Evolutionary conservation across 1,284 basidiomycete genomes (phyloP), one percentile per base, ranked within the genome.

Genomic region (Cystobasidium sp.): DNA sequence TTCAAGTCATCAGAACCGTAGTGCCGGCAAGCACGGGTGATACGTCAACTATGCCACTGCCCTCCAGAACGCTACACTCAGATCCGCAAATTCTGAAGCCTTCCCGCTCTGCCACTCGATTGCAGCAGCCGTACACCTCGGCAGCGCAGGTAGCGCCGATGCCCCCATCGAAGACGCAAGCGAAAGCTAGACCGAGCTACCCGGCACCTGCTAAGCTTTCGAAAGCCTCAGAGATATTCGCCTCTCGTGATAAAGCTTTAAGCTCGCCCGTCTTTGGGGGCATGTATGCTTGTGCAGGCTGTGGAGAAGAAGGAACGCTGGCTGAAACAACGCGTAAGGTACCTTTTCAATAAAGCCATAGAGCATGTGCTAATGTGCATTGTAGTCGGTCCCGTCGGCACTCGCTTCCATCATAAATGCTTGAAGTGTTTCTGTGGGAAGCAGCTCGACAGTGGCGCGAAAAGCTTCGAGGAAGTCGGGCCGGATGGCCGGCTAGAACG

Each of bases 371-470:
- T 41, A 22, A 9, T 4, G 9, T 10, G 14, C 3, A 8, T 22
- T 6, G 12, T 43, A 73, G 70, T 73, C n/a, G 70, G 70, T 51
- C 70, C 70, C 14, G 63, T 73, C 16, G 70, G 70, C 16, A 73
- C 63, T 12, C 70, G 70, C 22, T 73, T 73, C 41, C 70, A 73
- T 22, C 70, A 73, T 22, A 39, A 61, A n/a, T 73, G 70, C 53
- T 43, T 73, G 12, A 55, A 43, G 44, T 73, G 70, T 53, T 8
- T 9, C 18, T 73, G 70, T 31, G 70, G 70, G 4, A 73, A 73
- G 63, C 62, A 66, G 39, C 55, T 73, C 20, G 70, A 73, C 63
- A 73, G 70, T 43, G 70, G 70, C 0, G 70, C 70, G 2, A 73
- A 73, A 44, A 66, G 62, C 24, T 58, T 53, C 24, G 70, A 73